Evolutionary conservation across 805 yeast species (phyloP).

Genomic region (Yarrowia porcina): DNA sequence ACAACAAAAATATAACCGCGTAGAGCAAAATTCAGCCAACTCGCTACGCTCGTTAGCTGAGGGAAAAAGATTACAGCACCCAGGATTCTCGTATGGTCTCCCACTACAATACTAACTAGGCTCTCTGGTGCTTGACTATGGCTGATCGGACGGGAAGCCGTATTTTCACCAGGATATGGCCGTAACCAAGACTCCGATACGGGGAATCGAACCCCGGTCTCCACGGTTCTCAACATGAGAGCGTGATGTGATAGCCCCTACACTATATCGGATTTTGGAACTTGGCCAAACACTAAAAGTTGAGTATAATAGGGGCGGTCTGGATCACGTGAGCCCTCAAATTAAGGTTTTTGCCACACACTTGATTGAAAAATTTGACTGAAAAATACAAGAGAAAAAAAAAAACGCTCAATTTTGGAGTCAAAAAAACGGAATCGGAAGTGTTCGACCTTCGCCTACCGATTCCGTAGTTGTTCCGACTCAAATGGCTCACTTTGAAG

Average conservation of each 20-base stretch:
- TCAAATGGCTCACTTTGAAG: no score
- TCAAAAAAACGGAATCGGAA: not conserved
- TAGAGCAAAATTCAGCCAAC: no score
- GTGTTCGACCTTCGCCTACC: no score
- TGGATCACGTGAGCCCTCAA: constrained; percentile 3
- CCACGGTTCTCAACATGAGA: constrained; percentile 23
- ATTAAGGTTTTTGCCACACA: no score
- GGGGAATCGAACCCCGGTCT: constrained; percentile 26
- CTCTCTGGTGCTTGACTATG: constrained; percentile 26
- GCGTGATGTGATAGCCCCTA: constrained; percentile 26
- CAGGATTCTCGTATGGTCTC: constrained; percentile 26
- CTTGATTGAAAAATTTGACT: no score
- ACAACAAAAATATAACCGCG: not conserved
- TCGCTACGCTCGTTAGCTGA: no score
- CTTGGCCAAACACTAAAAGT: not conserved
- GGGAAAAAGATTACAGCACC: constrained; percentile 25
- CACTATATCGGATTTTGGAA: constrained; percentile 7
- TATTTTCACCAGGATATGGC: constrained; percentile 26
- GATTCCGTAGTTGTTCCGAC: no score
- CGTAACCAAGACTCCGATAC: constrained; percentile 25
- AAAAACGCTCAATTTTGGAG: no score
- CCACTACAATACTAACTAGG: constrained; percentile 26
- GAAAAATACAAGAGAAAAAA: no score
- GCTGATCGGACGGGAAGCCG: constrained; percentile 27
- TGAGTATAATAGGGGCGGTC: not conserved